phyloP scores from a whole-genome alignment of 2,329 filamentous ascomycete species.

The Aureobasidium sp. region DNA sequence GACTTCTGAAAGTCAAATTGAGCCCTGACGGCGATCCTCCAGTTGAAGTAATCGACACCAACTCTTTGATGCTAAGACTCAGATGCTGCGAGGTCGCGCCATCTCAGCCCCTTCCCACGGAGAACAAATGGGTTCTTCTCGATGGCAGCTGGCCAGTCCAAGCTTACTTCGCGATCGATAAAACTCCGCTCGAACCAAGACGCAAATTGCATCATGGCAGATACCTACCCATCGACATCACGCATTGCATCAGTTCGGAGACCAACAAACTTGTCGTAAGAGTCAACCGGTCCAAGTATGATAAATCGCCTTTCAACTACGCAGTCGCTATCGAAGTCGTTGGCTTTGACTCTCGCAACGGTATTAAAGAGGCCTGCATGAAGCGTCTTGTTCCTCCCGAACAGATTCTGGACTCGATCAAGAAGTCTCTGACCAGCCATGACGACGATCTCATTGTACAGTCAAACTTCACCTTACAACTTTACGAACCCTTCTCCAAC shows the following conservation, averaged over 20 bases:
- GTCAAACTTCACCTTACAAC: constrained; percentile 32
- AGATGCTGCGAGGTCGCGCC: constrained; percentile 50
- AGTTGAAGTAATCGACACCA: constrained; percentile 35
- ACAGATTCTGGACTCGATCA: constrained; percentile 51
- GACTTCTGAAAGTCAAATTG: constrained; percentile 28
- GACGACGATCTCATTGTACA: constrained; percentile 41
- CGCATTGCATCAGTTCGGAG: constrained; percentile 48
- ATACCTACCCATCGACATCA: constrained; percentile 69
- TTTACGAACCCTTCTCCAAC: constrained; percentile 39
- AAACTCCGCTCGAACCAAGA: constrained; percentile 43
- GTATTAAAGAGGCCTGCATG: constrained; percentile 32
- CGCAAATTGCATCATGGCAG: constrained; percentile 66
- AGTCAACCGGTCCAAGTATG: constrained; percentile 32
- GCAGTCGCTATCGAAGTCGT: constrained; percentile 64
- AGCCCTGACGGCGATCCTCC: constrained; percentile 22
- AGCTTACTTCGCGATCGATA: constrained; percentile 63
- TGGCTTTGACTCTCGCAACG: constrained; percentile 39
- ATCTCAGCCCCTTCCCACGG: constrained; percentile 22
- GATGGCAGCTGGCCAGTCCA: constrained; percentile 63
- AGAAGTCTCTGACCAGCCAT: constrained; percentile 33
- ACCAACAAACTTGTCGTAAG: constrained; percentile 53
- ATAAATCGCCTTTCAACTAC: constrained; percentile 38
- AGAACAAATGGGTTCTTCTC: constrained; percentile 53
- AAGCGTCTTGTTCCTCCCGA: constrained; percentile 32
- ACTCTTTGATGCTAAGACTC: constrained; percentile 57